Evolutionary conservation across 2,329 filamentous ascomycete species (phyloP), one percentile per base, ranked within the genome.

Genomic region (Colletotrichum liaoningense): DNA sequence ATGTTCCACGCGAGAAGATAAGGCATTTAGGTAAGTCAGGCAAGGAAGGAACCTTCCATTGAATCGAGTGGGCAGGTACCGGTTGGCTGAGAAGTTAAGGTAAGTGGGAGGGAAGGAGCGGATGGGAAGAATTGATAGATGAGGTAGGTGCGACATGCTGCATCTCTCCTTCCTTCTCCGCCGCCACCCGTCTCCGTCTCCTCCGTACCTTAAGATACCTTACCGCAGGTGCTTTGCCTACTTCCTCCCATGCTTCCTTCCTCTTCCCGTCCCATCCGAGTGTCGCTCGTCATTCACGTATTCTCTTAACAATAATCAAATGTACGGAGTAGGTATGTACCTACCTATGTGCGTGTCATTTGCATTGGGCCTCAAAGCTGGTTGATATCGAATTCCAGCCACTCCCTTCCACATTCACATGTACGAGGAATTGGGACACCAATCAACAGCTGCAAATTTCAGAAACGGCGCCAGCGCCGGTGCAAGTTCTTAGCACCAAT

Each of bases 331-430:
- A 35, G 4, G 33, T 35, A 35, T 35, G 33, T 35, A 28, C 26
- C 3, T 28, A 28, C 5, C 5, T 28, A 19, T n/a, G 24, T 42
- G 28, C 14, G 30, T 24, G 24, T 56, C 62, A 24, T 30, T 9
- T 16, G 52, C 57, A n/a, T 28, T 14, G 24, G 58, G 38, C 22
- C 57, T 24, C 22, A 28, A 28, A 67, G 26, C 5, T 57, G 33
- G 57, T 30, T 52, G n/a, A 38, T 16, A 46, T 69, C 42, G 42
- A 54, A 72, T 72, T 64, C 66, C 70, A 72, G 55, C 22, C 26
- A 35, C 66, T 72, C 66, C 69, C 69, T 72, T 69, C 30, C 46
- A 65, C 33, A 56, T 57, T 42, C 54, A 63, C 30, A 26, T 14
- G 35, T 42, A 42, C 38, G 16, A 42, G 38, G 16, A 42, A 42